phyloP scores from a whole-genome alignment of 1,139 yeast species.

The Scheffersomyces segobiensis region DNA sequence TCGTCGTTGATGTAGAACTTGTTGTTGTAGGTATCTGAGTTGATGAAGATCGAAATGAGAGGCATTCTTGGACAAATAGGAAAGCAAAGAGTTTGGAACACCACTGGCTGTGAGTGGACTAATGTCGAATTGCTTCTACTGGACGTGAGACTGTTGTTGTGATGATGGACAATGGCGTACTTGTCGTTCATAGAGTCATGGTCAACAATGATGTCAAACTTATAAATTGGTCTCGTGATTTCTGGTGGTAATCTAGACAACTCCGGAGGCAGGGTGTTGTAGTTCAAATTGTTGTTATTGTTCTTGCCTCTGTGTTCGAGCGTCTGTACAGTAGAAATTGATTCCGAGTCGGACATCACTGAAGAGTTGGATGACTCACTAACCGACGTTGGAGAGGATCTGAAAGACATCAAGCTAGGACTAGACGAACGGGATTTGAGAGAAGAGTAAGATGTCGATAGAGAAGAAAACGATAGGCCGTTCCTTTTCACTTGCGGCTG shows the following conservation, averaged over 20 bases:
- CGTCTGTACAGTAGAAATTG: constrained; percentile 8
- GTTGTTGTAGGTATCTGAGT: constrained; percentile 28
- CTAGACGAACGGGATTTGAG: constrained; percentile 43
- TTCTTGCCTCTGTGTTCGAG: constrained; percentile 3
- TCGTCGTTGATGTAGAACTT: constrained; percentile 35
- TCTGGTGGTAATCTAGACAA: constrained; percentile 47
- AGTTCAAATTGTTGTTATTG: constrained; percentile 8
- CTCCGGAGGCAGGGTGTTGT: constrained; percentile 43
- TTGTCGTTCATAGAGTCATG: constrained; percentile 44
- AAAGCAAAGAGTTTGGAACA: constrained; percentile 4
- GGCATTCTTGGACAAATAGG: constrained; percentile 33
- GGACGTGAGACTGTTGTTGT: constrained; percentile 3
- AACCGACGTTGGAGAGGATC: constrained; percentile 41
- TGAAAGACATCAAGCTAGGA: constrained; percentile 45
- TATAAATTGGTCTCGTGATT: constrained; percentile 45
- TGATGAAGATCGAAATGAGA: constrained; percentile 35
- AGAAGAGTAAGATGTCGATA: constrained; percentile 34
- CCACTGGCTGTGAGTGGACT: not conserved
- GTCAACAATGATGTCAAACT: constrained; percentile 48
- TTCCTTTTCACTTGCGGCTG: constrained; percentile 19
- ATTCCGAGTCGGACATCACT: constrained; percentile 29
- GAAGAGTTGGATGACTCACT: constrained; percentile 39
- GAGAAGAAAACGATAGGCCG: constrained; percentile 41
- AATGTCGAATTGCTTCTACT: not conserved
- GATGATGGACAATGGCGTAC: constrained; percentile 20